These are phyloP conservation scores for Aplosporella prunicola DNA, from an alignment of 2,329 filamentous ascomycete genomes.

Conservation along the genomic window DNA sequence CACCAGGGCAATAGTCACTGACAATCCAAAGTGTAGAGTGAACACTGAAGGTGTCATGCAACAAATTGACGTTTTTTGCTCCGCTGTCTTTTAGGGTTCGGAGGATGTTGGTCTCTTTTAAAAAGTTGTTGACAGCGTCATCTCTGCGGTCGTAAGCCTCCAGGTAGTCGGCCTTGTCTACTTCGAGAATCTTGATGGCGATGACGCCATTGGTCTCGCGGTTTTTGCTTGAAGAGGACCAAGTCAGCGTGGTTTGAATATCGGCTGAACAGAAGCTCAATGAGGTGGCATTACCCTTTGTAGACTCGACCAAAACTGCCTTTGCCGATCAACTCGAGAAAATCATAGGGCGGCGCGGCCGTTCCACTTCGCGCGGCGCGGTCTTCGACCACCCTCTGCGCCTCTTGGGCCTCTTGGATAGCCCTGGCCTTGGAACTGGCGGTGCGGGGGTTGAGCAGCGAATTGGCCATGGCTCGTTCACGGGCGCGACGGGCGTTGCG, in stretches of 20 bases:
- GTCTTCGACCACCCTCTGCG: slow-evolving; percentile 56
- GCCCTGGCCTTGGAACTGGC: slow-evolving; percentile 47
- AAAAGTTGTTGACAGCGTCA: slow-evolving; percentile 32
- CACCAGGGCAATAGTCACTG: slow-evolving; percentile 76
- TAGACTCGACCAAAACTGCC: slow-evolving; percentile 67
- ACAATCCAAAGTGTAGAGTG: slow-evolving; percentile 80
- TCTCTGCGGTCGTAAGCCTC: slow-evolving; percentile 16
- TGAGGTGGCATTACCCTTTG: slow-evolving; percentile 42
- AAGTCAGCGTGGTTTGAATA: slow-evolving; percentile 14
- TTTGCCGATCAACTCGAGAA: slow-evolving; percentile 65
- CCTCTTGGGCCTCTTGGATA: slow-evolving; percentile 59
- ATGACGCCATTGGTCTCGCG: slow-evolving; percentile 44
- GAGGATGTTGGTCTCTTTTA: slow-evolving; percentile 54
- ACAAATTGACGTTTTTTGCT: slow-evolving; percentile 76
- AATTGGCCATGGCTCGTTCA: slow-evolving; percentile 3
- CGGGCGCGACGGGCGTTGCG: too few relatives aligned
- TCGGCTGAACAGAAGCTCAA: neutral
- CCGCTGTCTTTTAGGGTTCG: slow-evolving; percentile 64
- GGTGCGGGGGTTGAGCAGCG: slow-evolving; percentile 6
- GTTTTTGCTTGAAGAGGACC: slow-evolving; percentile 25
- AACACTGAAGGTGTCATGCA: slow-evolving; percentile 69
- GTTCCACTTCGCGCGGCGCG: slow-evolving; percentile 51
- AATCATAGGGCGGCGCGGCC: slow-evolving; percentile 55
- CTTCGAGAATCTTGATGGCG: slow-evolving; percentile 75
- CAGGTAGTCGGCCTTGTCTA: slow-evolving; percentile 61